Conservation (phyloP, 148 eudicot species). For the Silene uniflora region DNA sequence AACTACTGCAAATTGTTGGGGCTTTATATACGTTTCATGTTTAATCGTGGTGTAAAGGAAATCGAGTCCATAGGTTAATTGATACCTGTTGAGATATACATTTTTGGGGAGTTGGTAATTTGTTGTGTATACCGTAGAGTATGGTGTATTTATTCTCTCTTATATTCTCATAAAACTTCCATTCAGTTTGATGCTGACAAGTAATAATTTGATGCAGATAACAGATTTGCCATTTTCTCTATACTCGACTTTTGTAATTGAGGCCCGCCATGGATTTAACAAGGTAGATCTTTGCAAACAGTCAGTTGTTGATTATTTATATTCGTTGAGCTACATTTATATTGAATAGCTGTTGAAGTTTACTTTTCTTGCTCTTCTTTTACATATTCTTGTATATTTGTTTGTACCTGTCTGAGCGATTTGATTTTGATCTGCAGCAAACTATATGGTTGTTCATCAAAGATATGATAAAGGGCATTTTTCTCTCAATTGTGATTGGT, state of each 20-base stretch:
- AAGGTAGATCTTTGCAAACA: slow-evolving; percentile 43
- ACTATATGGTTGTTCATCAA: slow-evolving; percentile 77
- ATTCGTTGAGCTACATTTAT: not conserved
- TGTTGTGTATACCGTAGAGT: not conserved
- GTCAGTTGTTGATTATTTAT: not conserved
- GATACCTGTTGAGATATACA: not conserved
- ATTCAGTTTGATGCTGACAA: slow-evolving; percentile 17
- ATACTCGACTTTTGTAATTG: slow-evolving; percentile 91
- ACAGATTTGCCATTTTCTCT: slow-evolving; percentile 95
- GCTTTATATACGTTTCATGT: not conserved
- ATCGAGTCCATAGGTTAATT: not conserved
- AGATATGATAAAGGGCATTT: slow-evolving; percentile 86
- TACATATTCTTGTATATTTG: not conserved
- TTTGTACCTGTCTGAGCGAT: slow-evolving; percentile 4
- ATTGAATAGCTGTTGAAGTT: not conserved
- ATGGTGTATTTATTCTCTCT: not conserved
- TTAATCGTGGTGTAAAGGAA: not conserved
- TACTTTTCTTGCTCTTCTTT: not conserved
- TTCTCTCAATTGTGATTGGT: slow-evolving; percentile 65
- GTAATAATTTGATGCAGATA: slow-evolving; percentile 49
- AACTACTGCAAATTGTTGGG: not conserved
- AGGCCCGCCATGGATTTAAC: slow-evolving; percentile 98
- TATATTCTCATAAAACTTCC: not conserved
- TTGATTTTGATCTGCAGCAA: slow-evolving; percentile 56
- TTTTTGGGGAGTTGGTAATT: not conserved